Evolutionary conservation across 768 basidiomycete species (phyloP), one percentile per base, ranked within the genome.

Genomic region (Collybiopsis luxurians): DNA sequence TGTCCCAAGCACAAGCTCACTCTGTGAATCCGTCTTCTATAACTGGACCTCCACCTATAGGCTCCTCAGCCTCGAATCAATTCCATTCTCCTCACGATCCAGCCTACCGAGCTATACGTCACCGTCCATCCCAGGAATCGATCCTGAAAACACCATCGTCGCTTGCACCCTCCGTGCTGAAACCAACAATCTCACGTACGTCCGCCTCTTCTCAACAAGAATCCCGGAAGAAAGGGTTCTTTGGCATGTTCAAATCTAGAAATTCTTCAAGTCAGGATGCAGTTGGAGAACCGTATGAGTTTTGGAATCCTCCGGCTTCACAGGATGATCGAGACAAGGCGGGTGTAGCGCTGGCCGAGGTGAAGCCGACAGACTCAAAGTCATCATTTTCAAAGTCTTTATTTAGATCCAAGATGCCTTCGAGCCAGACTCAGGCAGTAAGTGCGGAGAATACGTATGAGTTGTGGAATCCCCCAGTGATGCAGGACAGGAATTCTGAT

Each of bases 101-200:
- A 62, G 51, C 55, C 50, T 46, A 15, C 39, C 64, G 28, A 51
- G 21, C 68, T 73, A 40, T 73, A 73, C 28, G 64, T 69, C 67
- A 70, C n/a, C 31, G 31, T 38, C 67, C 71, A 19, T 80, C 79
- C 12, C 72, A 79, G 52, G 85, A 85, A 45, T 77, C 80, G 9
- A 71, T 83, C 38, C 75, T 87, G 34, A 78, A 76, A 63, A 88
- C 86, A 0, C 85, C 86, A 4, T 87, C 86, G 12, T 87, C 87
- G 1, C 76, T 87, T 17, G 81, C 82, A 2, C 79, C 73, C 0
- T 79, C 79, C 10, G 69, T 76, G 56, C 66, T 78, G 38, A 77
- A 77, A 51, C 70, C 77, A 12, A 73, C 75, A 17, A 57, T 60
- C 36, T 77, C 77, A 13, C 74, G 71, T 12, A 71, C 73, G 50